Percentiles rank a stretch among this genome's conserved stretches.
These are phyloP conservation scores for Leccinum solheimii DNA, from an alignment of 1,284 basidiomycete genomes.

Conservation along the genomic window DNA sequence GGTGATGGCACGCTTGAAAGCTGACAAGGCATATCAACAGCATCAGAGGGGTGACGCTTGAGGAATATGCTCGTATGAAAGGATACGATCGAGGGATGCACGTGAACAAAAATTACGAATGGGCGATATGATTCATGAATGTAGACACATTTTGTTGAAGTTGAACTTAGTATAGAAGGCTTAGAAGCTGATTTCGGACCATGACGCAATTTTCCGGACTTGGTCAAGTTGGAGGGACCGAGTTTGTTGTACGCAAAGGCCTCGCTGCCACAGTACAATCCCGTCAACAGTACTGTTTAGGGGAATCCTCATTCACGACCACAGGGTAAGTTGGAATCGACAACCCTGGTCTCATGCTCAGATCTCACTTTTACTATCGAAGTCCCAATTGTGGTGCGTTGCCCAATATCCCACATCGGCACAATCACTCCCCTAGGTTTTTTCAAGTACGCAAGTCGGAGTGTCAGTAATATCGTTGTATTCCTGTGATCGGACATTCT, in stretches of 20 bases:
- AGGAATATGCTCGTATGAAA: slow-evolving; percentile 9
- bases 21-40: slow-evolving; percentile 28
- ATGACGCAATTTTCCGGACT: not conserved
- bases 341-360: not conserved
- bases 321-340: not conserved
- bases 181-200: not conserved
- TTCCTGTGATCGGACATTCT: not conserved
- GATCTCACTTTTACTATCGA: not conserved
- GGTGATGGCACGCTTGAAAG: slow-evolving; percentile 49
- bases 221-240: not conserved
- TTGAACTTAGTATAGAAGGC: not conserved
- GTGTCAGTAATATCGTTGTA: not conserved
- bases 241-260: not conserved
- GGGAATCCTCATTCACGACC: not conserved
- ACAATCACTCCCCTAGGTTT: not conserved
- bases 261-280: not conserved
- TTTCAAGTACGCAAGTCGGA: not conserved
- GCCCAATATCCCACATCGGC: not conserved
- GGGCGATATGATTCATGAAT: not conserved
- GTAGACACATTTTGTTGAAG: not conserved
- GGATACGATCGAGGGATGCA: not conserved
- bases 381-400: not conserved
- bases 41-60: slow-evolving; percentile 2
- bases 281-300: not conserved
- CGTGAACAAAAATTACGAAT: not conserved